Evolutionary conservation across 768 basidiomycete species (phyloP).

Genomic region (Tylopilus cervinicoccineus): DNA sequence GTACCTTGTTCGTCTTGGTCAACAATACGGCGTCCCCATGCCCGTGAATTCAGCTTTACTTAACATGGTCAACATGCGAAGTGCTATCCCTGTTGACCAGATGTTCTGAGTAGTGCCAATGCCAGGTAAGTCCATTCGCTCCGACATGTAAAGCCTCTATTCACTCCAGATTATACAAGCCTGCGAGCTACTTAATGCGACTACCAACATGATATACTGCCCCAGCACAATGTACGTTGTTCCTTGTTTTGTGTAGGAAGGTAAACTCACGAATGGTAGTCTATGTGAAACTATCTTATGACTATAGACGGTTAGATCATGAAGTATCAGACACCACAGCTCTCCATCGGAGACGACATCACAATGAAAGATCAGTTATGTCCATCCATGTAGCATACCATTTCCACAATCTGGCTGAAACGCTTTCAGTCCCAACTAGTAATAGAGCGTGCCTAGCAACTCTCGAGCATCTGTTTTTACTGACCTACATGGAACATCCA

Average conservation of each 20-base stretch:
- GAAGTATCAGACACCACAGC: not conserved
- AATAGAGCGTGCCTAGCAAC: too few species aligned
- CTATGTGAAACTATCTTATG: not conserved
- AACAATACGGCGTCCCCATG: slow-evolving; percentile 51
- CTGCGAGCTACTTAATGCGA: not conserved
- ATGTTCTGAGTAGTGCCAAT: slow-evolving; percentile 14
- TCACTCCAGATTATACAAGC: slow-evolving; percentile 6
- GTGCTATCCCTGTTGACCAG: slow-evolving; percentile 51
- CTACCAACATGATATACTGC: not conserved
- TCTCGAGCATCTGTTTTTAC: too few species aligned
- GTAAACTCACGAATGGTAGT: not conserved
- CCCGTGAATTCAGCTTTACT: slow-evolving; percentile 53
- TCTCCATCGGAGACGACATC: not conserved
- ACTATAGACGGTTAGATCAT: not conserved
- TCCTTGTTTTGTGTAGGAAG: not conserved
- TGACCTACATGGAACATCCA: too few species aligned
- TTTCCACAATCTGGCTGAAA: too few species aligned
- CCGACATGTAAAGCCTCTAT: not conserved
- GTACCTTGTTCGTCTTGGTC: slow-evolving; percentile 65
- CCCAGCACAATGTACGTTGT: not conserved
- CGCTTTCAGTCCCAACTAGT: too few species aligned
- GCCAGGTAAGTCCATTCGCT: slow-evolving; percentile 10
- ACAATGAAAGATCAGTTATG: too few species aligned
- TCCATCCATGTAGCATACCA: too few species aligned
- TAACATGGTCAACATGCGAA: slow-evolving; percentile 58